A percentile compares a stretch with the other conserved stretches of the same genome.
phyloP scores from a whole-genome alignment of 2,329 filamentous ascomycete genomes.

The Diaporthe velutina region DNA sequence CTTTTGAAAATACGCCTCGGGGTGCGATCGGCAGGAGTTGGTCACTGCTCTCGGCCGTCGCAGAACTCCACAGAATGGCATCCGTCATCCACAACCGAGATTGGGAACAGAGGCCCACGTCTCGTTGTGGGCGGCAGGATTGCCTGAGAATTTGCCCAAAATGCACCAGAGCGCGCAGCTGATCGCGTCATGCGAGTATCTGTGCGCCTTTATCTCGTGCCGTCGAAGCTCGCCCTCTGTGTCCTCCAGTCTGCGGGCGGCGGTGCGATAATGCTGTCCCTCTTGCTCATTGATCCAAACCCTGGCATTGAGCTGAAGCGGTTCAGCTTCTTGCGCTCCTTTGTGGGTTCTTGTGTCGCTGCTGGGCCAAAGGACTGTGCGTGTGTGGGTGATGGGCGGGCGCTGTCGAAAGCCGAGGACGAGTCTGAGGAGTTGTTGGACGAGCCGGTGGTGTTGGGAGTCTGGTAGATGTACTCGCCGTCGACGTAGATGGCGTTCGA shows the following conservation, averaged over 20 bases:
- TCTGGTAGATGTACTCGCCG: constrained; percentile 91
- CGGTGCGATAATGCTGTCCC: constrained; percentile 46
- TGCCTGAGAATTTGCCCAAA: not conserved
- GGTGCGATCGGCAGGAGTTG: constrained; percentile 10
- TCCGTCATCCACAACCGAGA: constrained; percentile 21
- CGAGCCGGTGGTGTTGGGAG: constrained; percentile 69
- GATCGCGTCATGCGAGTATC: constrained; percentile 21
- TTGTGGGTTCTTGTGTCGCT: constrained; percentile 48
- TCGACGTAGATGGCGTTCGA: constrained; percentile 93
- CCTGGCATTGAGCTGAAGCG: constrained; percentile 69
- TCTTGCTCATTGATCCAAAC: constrained; percentile 60
- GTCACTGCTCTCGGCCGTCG: not conserved
- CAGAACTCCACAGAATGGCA: not conserved
- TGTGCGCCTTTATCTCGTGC: constrained; percentile 2
- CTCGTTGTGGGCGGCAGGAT: constrained; percentile 1
- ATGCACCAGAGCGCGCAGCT: not conserved
- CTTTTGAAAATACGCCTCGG: not conserved
- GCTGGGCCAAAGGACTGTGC: constrained; percentile 46
- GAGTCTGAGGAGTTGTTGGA: constrained; percentile 59
- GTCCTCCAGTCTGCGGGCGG: constrained; percentile 56
- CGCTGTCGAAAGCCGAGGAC: constrained; percentile 54
- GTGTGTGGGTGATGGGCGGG: constrained; percentile 47
- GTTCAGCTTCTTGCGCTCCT: constrained; percentile 62
- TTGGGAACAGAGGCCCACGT: not conserved
- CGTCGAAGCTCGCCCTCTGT: constrained; percentile 47